Percentiles rank a stretch among this genome's conserved stretches.
These are phyloP conservation scores for Porpolomopsis calyptriformis DNA, from an alignment of 768 basidiomycete genomes.

Conservation along the genomic window DNA sequence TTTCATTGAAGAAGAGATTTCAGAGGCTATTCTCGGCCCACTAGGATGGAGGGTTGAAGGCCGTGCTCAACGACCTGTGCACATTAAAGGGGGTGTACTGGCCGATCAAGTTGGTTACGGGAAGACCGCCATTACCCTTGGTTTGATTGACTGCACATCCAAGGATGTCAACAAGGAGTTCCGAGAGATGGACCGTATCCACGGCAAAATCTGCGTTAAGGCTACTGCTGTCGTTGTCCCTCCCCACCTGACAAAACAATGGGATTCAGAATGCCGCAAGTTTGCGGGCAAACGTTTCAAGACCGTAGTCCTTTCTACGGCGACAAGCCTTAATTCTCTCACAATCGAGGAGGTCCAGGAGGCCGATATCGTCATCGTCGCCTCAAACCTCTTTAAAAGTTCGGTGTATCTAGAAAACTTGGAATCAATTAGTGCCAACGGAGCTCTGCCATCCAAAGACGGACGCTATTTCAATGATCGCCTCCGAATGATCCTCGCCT, in stretches of 20 bases:
- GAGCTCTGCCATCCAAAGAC: slow-evolving; percentile 61
- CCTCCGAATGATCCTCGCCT: slow-evolving; percentile 48
- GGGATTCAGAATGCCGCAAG: slow-evolving; percentile 78
- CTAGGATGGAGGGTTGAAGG: slow-evolving; percentile 94
- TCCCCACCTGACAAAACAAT: slow-evolving; percentile 82
- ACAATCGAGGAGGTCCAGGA: slow-evolving; percentile 66
- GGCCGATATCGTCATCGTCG: slow-evolving; percentile 80
- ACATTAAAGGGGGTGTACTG: slow-evolving; percentile 78
- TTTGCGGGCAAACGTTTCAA: slow-evolving; percentile 59
- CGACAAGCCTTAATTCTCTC: slow-evolving; percentile 56
- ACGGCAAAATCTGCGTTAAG: slow-evolving; percentile 66
- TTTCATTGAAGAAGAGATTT: slow-evolving; percentile 90
- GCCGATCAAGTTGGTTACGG: slow-evolving; percentile 97
- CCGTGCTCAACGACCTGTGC: slow-evolving; percentile 66
- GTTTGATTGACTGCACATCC: slow-evolving; percentile 66
- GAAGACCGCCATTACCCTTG: slow-evolving; percentile 91
- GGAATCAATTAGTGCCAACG: slow-evolving; percentile 55
- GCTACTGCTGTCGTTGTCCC: slow-evolving; percentile 82
- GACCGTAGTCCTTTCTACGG: slow-evolving; percentile 56
- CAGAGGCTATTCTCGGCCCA: slow-evolving; percentile 77
- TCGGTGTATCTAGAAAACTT: slow-evolving; percentile 67
- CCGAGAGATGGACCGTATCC: slow-evolving; percentile 32
- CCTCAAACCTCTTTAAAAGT: slow-evolving; percentile 79
- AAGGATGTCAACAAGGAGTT: slow-evolving; percentile 51
- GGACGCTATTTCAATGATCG: slow-evolving; percentile 87